Conservation (phyloP, 352 stramenopile genomes). For the Globisporangium cederbergense region DNA sequence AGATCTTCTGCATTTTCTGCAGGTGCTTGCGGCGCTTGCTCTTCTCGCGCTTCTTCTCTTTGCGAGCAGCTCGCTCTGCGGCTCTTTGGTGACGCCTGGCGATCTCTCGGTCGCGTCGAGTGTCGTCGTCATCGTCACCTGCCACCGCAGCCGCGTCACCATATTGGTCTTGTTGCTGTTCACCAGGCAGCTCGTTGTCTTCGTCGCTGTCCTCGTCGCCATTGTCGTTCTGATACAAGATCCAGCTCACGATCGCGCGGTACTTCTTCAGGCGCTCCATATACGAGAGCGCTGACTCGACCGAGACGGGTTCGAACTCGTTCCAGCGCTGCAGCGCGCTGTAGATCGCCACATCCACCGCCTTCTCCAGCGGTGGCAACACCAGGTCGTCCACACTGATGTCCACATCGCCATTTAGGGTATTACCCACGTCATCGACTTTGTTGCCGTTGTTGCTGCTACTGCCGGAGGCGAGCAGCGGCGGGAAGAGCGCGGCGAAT, state of each 20-base stretch:
- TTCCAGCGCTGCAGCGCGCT: slow-evolving; percentile 64
- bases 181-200: slow-evolving; percentile 12
- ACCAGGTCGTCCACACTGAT: slow-evolving; percentile 48
- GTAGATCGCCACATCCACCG: slow-evolving; percentile 55
- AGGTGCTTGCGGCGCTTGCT: slow-evolving; percentile 24
- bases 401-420: slow-evolving; percentile 31
- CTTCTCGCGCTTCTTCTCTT: slow-evolving; percentile 24
- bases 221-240: slow-evolving; percentile 40
- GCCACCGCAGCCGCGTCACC: not conserved
- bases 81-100: slow-evolving; percentile 19
- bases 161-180: slow-evolving; percentile 4
- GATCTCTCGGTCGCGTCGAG: slow-evolving; percentile 14
- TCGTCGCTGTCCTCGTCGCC: slow-evolving; percentile 19
- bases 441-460: slow-evolving; percentile 12
- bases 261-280: slow-evolving; percentile 57
- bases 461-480: slow-evolving; percentile 19
- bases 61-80: slow-evolving; percentile 19
- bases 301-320: slow-evolving; percentile 35
- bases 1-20: slow-evolving; percentile 21
- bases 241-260: slow-evolving; percentile 44
- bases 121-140: not conserved
- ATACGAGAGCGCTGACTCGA: slow-evolving; percentile 52
- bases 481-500: slow-evolving; percentile 48
- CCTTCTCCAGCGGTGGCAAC: slow-evolving; percentile 48
- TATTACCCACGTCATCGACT: slow-evolving; percentile 12